Evolutionary conservation across 2,329 filamentous ascomycete genomes (phyloP).

Genomic region (Claviceps paspali): DNA sequence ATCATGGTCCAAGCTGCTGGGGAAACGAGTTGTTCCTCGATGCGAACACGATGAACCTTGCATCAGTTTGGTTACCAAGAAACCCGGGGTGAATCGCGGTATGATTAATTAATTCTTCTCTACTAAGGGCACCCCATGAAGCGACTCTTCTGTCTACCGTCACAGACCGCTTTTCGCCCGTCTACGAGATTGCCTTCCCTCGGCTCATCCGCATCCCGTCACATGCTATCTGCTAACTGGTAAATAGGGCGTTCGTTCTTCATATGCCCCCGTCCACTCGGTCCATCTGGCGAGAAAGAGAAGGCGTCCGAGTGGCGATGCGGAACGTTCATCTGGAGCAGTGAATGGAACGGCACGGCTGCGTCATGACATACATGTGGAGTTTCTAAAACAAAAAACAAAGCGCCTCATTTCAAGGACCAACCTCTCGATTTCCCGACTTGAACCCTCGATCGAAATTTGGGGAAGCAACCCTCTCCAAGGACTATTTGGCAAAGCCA

Average conservation of each 20-base stretch:
- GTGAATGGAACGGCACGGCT: slow-evolving; percentile 32
- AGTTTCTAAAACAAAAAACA: too few species aligned
- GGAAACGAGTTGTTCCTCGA: slow-evolving; percentile 55
- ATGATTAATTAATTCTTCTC: slow-evolving; percentile 18
- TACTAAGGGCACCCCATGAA: too few species aligned
- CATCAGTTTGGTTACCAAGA: slow-evolving; percentile 71
- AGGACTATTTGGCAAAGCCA: too few species aligned
- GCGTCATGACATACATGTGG: background rate
- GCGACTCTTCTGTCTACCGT: too few species aligned
- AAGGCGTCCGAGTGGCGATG: slow-evolving; percentile 77
- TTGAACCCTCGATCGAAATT: too few species aligned
- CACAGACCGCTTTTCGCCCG: background rate
- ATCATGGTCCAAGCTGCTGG: slow-evolving; percentile 73
- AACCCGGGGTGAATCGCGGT: slow-evolving; percentile 70
- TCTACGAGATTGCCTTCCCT: too few species aligned
- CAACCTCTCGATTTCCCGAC: too few species aligned
- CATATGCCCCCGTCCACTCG: slow-evolving; percentile 56
- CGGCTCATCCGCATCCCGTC: too few species aligned
- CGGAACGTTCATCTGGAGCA: slow-evolving; percentile 63
- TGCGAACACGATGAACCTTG: slow-evolving; percentile 88
- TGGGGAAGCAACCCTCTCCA: too few species aligned
- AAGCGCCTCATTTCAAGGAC: too few species aligned
- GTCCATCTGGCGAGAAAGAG: slow-evolving; percentile 74
- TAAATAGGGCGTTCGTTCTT: slow-evolving; percentile 44
- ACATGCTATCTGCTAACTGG: background rate